Conservation (phyloP, 805 yeast genomes). For the Brettanomyces bruxellensis region DNA sequence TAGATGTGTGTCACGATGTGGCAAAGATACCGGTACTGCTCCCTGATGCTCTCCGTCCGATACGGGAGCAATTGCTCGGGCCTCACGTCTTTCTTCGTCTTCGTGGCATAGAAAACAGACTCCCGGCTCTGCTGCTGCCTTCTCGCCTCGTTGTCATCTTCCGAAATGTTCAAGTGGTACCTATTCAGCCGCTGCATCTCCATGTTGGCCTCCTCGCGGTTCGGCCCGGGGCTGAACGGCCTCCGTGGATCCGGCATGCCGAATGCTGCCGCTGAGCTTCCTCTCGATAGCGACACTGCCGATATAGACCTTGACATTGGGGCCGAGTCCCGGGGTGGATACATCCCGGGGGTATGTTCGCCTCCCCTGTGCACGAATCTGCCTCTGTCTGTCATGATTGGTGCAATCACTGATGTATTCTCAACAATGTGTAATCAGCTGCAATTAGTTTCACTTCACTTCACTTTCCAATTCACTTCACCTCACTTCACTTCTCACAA, state of each 20-base stretch:
- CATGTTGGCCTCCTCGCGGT: conserved; percentile 6
- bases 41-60: conserved; percentile 54
- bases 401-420: too few species aligned
- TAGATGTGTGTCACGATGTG: conserved; percentile 77
- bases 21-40: conserved; percentile 63
- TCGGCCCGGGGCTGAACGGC: conserved; percentile 1
- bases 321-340: conserved; percentile 5
- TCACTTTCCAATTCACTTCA: too few species aligned
- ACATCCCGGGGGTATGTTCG: conserved; percentile 2
- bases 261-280: conserved; percentile 5
- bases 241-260: background rate
- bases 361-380: background rate
- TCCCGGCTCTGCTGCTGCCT: conserved; percentile 13
- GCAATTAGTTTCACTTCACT: too few species aligned
- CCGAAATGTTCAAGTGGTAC: conserved; percentile 51
- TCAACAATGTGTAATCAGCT: too few species aligned
- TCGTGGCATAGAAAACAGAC: conserved; percentile 17
- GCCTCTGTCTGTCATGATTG: background rate
- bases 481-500: too few species aligned
- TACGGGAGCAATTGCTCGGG: conserved; percentile 52
- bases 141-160: conserved; percentile 30
- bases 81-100: conserved; percentile 11
- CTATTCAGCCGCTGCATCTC: conserved; percentile 17
- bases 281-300: conserved; percentile 10
- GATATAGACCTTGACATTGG: conserved; percentile 20